Percentiles rank a stretch among this genome's conserved stretches.
Conservation (phyloP, 1,139 yeast genomes). For the Candida sojae region DNA sequence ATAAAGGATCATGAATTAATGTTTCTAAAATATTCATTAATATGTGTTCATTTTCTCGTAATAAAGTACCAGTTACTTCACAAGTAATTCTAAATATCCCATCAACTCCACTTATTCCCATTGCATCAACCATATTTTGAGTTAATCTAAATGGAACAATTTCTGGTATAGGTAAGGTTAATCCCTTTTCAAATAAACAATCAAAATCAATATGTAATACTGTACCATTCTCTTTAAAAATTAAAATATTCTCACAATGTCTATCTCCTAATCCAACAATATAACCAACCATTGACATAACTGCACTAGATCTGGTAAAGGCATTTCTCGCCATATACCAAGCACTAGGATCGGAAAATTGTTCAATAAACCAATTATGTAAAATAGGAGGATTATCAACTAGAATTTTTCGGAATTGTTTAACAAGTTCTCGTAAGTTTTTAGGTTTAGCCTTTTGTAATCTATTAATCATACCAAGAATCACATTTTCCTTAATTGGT, state of each 20-base stretch:
- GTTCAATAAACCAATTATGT: constrained; percentile 84
- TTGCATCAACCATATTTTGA: constrained; percentile 84
- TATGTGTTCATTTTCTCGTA: constrained; percentile 82
- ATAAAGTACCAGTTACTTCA: constrained; percentile 75
- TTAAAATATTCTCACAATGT: constrained; percentile 87
- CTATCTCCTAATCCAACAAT: constrained; percentile 91
- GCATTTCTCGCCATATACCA: constrained; percentile 83
- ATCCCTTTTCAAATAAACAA: constrained; percentile 87
- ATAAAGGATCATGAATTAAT: constrained; percentile 87
- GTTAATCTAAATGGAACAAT: constrained; percentile 93
- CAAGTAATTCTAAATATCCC: constrained; percentile 86
- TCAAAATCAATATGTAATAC: constrained; percentile 95
- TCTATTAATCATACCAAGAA: constrained; percentile 37
- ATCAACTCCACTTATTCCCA: constrained; percentile 89
- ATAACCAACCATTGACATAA: constrained; percentile 97
- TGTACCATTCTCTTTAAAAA: constrained; percentile 74
- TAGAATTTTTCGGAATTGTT: constrained; percentile 33
- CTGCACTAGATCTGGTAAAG: constrained; percentile 83
- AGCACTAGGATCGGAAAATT: constrained; percentile 83
- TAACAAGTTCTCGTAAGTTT: constrained; percentile 19
- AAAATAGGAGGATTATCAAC: constrained; percentile 69
- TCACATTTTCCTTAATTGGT: constrained; percentile 30
- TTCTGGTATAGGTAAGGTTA: constrained; percentile 76
- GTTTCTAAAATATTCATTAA: constrained; percentile 91
- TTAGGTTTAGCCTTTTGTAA: constrained; percentile 34